phyloP scores from a whole-genome alignment of 176 grass and related monocot species.

The Carex littledalei region DNA sequence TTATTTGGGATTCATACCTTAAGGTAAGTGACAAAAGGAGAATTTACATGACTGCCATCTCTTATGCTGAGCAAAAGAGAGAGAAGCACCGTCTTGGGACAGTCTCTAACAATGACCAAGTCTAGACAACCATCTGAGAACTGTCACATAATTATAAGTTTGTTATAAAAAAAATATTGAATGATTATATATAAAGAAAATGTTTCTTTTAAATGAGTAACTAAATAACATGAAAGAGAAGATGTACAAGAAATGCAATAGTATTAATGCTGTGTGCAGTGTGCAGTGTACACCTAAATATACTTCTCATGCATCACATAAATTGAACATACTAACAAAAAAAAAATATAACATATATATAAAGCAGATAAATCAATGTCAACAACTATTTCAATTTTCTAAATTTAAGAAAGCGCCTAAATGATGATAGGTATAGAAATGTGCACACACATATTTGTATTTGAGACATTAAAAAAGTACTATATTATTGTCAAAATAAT shows the following conservation, averaged over 20 bases:
- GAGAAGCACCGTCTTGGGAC: slow-evolving; percentile 54
- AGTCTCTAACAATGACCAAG: slow-evolving; percentile 49
- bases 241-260: background rate
- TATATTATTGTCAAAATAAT: background rate
- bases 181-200: background rate
- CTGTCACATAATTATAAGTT: slow-evolving; percentile 30
- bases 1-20: slow-evolving; percentile 38
- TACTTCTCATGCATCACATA: background rate
- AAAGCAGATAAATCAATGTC: background rate
- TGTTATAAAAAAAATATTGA: background rate
- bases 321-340: background rate
- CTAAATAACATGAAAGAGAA: background rate
- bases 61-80: slow-evolving; percentile 51
- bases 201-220: too few relatives aligned
- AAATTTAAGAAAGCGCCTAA: too few relatives aligned
- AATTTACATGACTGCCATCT: slow-evolving; percentile 74
- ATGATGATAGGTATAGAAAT: too few relatives aligned
- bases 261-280: background rate
- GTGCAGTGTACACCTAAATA: background rate
- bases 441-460: too few relatives aligned
- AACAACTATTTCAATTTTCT: background rate
- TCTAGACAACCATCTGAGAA: slow-evolving; percentile 90
- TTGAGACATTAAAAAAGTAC: background rate
- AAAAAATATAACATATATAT: background rate
- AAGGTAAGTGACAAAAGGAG: slow-evolving; percentile 55